Percentiles rank a stretch among this genome's conserved stretches.
phyloP scores from a whole-genome alignment of 176 grass and related monocot genomes.

The Phragmites australis region DNA sequence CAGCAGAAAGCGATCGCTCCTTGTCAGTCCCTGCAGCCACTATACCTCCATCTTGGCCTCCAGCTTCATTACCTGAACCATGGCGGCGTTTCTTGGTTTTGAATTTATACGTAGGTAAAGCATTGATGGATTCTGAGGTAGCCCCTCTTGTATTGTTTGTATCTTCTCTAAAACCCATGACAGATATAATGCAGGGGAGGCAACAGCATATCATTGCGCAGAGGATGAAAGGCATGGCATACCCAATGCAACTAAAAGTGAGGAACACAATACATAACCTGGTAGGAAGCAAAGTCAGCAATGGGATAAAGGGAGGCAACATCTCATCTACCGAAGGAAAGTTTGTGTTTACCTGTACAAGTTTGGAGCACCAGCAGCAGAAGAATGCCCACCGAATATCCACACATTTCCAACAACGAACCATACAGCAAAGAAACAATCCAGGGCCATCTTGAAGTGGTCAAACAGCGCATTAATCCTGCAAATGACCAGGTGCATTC shows the following conservation, averaged over 20 bases:
- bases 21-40: constrained; percentile 79
- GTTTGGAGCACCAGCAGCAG: constrained; percentile 71
- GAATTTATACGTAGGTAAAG: constrained; percentile 90
- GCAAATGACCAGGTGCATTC: constrained; percentile 14
- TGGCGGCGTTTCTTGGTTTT: constrained; percentile 69
- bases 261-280: constrained; percentile 98
- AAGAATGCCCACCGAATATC: constrained; percentile 87
- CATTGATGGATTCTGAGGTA: constrained; percentile 78
- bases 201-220: constrained; percentile 94
- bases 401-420: constrained; percentile 97
- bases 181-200: constrained; percentile 85
- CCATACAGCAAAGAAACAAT: constrained; percentile 98
- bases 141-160: constrained; percentile 77
- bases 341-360: constrained; percentile 74
- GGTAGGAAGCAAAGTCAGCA: constrained; percentile 36
- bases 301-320: background rate
- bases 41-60: constrained; percentile 68
- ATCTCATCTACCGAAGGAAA: background rate
- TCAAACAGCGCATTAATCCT: constrained; percentile 95
- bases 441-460: constrained; percentile 98
- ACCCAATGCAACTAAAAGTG: constrained; percentile 92
- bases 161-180: constrained; percentile 94
- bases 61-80: constrained; percentile 51
- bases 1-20: constrained; percentile 71
- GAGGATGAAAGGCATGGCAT: constrained; percentile 94